Conservation (phyloP, 139 green algal species). For the Deuterostichococcus epilithicus region DNA sequence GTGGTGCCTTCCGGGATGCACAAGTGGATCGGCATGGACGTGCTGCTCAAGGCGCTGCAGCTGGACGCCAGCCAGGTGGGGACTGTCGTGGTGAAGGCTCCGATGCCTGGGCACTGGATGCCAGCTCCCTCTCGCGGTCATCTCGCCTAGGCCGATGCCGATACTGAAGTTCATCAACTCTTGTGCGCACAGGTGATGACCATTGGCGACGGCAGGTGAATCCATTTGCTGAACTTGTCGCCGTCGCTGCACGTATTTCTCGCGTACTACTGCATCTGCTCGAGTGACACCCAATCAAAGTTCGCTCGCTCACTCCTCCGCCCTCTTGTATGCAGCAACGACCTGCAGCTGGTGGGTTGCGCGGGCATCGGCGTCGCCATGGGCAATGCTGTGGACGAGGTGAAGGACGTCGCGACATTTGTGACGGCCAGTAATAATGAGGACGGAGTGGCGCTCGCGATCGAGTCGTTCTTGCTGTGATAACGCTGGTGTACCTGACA, state of each 20-base stretch:
- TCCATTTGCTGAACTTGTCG: too few species aligned
- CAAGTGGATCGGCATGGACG: constrained; percentile 68
- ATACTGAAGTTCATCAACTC: too few species aligned
- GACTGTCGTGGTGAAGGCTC: neutral
- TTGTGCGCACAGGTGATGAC: constrained; percentile 61
- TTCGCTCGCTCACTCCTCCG: too few species aligned
- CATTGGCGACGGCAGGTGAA: constrained; percentile 88
- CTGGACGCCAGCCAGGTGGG: constrained; percentile 15
- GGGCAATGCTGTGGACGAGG: constrained; percentile 80
- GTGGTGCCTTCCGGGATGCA: constrained; percentile 83
- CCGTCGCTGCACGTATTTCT: too few species aligned
- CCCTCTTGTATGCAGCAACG: constrained; percentile 17
- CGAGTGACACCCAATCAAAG: too few species aligned
- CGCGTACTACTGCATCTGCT: too few species aligned
- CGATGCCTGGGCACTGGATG: neutral
- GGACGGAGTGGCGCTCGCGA: constrained; percentile 86
- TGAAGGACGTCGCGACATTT: constrained; percentile 49
- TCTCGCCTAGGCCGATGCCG: too few species aligned
- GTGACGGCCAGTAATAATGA: constrained; percentile 76
- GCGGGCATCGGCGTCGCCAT: constrained; percentile 91
- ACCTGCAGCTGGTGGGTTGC: constrained; percentile 72
- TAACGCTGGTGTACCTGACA: neutral
- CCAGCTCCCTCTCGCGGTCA: neutral
- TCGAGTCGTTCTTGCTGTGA: constrained; percentile 83
- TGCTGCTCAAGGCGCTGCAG: constrained; percentile 53